Evolutionary conservation across 2,329 filamentous ascomycete species (phyloP), one percentile per base, ranked within the genome.

Genomic region (Beauveria medogensis): DNA sequence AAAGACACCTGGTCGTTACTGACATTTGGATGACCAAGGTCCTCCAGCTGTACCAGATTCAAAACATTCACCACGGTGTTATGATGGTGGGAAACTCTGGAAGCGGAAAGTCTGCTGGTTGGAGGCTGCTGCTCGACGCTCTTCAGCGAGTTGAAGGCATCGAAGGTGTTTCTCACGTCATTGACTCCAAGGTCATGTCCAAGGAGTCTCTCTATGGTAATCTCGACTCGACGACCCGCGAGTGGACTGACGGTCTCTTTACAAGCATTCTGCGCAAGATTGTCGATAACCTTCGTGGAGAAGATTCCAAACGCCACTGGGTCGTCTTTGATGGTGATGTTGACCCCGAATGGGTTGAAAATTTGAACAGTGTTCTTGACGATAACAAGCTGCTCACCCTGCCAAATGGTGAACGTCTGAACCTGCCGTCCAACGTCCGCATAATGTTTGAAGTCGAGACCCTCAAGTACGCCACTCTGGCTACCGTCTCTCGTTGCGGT

Each of bases 371-470:
- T 82, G 95, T 99, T 61, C 84, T 99, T 47, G 94, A 99, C 70
- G 94, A 99, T 77, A 99, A 99, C 80, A 99, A 97, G 74, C 81
- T 99, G 47, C 84, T 99, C 37, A 99, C 94, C 0, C 78, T 99
- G 65, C 95, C 94, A 30, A 99, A 99, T 67, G 94, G 94, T 76
- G 94, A 99, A 76, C 93, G 94, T 80, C 87, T 99, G 60, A 97
- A 94, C 71, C 77, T 99, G 48, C 95, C 94, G 4, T 71, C 89
- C 2, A 99, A 99, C 70, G 94, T 99, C 28, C 91, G 95, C 67
- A 96, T 99, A 75, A 97, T 99, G 92, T 99, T 99, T 70, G 94
- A 99, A 78, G 94, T 99, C 41, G 95, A 99, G 77, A 97, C 88
- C 3, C 81, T 99, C 63, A 96, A 95, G 72, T 99, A 99, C 72